phyloP scores from a whole-genome alignment of 2,329 filamentous ascomycete species.

The Hirsutella thompsonii region DNA sequence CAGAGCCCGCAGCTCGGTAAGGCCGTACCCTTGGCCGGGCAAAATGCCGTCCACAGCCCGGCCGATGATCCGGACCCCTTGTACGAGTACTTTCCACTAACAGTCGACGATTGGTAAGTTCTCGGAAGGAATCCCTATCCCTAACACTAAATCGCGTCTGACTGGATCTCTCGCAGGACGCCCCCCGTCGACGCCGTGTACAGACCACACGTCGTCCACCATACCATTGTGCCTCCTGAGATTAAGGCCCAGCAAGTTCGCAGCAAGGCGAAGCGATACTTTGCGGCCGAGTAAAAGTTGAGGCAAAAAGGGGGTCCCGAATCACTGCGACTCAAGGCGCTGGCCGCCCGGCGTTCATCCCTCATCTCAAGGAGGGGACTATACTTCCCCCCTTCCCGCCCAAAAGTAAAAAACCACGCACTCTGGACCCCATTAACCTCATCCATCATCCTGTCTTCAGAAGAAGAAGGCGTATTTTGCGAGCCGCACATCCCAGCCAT shows the following conservation, averaged over 20 bases:
- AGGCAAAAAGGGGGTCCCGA: no score
- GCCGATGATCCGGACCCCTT: slow-evolving; percentile 70
- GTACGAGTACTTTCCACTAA: slow-evolving; percentile 91
- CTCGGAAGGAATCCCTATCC: slow-evolving; percentile 1
- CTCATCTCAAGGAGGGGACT: no score
- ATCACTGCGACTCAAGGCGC: no score
- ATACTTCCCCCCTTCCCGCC: no score
- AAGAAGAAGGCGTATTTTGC: no score
- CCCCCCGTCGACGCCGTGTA: slow-evolving; percentile 84
- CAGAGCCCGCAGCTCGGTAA: slow-evolving; percentile 38
- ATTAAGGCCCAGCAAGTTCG: slow-evolving; percentile 55
- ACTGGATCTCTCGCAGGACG: slow-evolving; percentile 38
- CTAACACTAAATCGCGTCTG: neutral
- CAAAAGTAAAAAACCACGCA: no score
- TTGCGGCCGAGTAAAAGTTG: slow-evolving; percentile 43
- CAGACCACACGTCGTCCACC: slow-evolving; percentile 84
- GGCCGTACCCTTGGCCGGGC: slow-evolving; percentile 17
- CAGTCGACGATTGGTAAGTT: slow-evolving; percentile 70
- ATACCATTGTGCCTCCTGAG: slow-evolving; percentile 59
- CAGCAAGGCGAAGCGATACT: slow-evolving; percentile 59
- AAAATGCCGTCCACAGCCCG: slow-evolving; percentile 41
- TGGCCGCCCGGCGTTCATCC: no score
- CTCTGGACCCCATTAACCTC: no score
- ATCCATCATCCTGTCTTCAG: no score
- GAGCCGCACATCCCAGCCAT: no score